A percentile compares a stretch with the other conserved stretches of the same genome.
These are phyloP conservation scores for Hymenoscyphus fructigenus DNA, from an alignment of 2,329 filamentous ascomycete genomes.

Conservation along the genomic window DNA sequence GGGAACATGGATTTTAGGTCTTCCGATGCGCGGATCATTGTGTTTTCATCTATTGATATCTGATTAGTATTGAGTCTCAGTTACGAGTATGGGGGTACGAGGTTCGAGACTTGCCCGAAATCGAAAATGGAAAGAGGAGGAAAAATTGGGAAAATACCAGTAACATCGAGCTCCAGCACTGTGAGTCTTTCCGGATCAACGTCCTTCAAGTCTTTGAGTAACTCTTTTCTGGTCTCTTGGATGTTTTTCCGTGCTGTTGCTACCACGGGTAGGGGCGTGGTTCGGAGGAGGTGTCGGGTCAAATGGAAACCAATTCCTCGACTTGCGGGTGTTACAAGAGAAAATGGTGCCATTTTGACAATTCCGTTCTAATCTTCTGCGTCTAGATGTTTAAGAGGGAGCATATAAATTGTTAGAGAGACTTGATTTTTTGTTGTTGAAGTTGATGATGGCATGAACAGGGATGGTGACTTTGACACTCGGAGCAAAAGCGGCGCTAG, in stretches of 20 bases:
- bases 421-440: not conserved
- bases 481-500: not conserved
- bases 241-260: slow-evolving; percentile 58
- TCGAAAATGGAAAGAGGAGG: not conserved
- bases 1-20: slow-evolving; percentile 54
- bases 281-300: slow-evolving; percentile 55
- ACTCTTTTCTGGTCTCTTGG: slow-evolving; percentile 46
- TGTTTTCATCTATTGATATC: slow-evolving; percentile 52
- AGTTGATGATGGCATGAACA: slow-evolving; percentile 19
- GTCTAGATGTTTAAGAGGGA: not conserved
- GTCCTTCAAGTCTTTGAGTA: slow-evolving; percentile 51
- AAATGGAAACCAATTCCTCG: slow-evolving; percentile 63
- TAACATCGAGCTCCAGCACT: slow-evolving; percentile 55
- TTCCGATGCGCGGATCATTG: slow-evolving; percentile 56
- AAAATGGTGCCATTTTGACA: slow-evolving; percentile 32
- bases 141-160: slow-evolving; percentile 43
- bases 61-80: not conserved
- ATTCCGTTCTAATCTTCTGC: not conserved
- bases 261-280: slow-evolving; percentile 57
- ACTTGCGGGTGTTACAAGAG: slow-evolving; percentile 57
- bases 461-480: not conserved
- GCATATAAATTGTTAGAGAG: not conserved
- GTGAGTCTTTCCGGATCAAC: slow-evolving; percentile 45
- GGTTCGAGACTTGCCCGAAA: not conserved
- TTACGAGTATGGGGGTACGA: too few relatives aligned